Base-by-base conservation (phyloP, 1,284 basidiomycete genomes). In the Cryptococcus sp. region DNA sequence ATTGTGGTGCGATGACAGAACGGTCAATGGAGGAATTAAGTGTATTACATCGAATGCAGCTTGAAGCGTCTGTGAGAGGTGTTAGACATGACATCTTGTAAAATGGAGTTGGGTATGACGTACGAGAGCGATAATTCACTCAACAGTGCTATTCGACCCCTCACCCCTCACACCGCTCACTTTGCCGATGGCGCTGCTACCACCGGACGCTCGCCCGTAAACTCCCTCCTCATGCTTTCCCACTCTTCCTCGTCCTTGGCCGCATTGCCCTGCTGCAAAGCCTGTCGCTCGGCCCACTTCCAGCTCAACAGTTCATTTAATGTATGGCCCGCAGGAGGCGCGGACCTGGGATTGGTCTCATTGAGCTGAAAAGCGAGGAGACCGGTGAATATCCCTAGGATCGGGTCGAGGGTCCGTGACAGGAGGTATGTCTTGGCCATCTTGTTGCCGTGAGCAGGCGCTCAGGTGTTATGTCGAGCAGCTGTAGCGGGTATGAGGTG, bases 311-410 rank as follows among this genome's bases (percentile, higher is more conserved):
- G 83, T 48, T 84, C 81, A 7, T 73, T 61, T 22, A 94, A 79
- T 38, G 83, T 85, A 63, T 90, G 83, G 8, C 88, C 86, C n/a
- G 82, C 80, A 1, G 84, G 80, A 16, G 87, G 83, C 11, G 85
- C 86, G 2, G 87, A 89, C 51, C 91, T 85, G 5, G 91, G 91
- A 75, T 93, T 87, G 42, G 83, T 88, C 76, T 93, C 91, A 78
- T 89, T 85, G 22, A 94, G 84, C 73, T 90, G 86, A 76, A 87
- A 93, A 1, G 91, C 91, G 46, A 93, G 80, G 46, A 87, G 76
- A 19, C 91, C 78, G 1, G 91, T 93, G 74, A 91, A 90, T 47
- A 91, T 78, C 15, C 89, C 91, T 19, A 93, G 79, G 25, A 90
- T 61, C 17, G 88, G 88, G 76, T 91, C 90, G 22, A 91, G 69